These are phyloP conservation scores for Chlorella sp. DNA, from an alignment of 139 green algal genomes.

Conservation along the genomic window DNA sequence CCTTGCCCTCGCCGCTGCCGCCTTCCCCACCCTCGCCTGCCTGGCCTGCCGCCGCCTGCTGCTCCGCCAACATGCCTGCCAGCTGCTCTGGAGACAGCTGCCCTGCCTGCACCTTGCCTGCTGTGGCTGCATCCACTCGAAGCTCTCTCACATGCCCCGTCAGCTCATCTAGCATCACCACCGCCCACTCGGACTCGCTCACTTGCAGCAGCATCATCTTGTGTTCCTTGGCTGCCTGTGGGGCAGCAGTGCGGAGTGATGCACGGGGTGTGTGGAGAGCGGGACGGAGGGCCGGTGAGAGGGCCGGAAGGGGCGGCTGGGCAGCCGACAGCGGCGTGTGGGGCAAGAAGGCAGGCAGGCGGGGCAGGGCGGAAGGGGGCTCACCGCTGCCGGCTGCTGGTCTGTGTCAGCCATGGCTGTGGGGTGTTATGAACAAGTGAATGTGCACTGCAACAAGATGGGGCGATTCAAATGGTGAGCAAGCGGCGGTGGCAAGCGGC, in stretches of 20 bases:
- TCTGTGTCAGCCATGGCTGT: too few relatives aligned
- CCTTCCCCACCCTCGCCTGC: not conserved
- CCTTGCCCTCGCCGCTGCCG: not conserved
- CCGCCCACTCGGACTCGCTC: not conserved
- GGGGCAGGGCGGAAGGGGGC: not conserved
- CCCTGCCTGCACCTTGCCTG: not conserved
- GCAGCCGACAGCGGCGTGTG: not conserved
- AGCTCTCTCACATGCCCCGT: not conserved
- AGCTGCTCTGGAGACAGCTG: not conserved
- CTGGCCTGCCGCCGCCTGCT: not conserved
- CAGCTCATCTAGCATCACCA: constrained; percentile 1
- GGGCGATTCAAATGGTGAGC: too few relatives aligned
- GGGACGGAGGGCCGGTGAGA: not conserved
- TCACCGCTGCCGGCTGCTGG: not conserved
- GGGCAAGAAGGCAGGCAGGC: too few relatives aligned
- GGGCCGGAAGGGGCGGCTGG: not conserved
- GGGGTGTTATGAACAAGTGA: too few relatives aligned
- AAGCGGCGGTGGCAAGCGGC: too few relatives aligned
- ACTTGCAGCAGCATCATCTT: constrained; percentile 15
- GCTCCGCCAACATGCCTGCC: not conserved
- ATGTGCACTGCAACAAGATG: too few relatives aligned
- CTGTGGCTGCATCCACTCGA: not conserved
- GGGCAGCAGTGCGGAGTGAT: too few relatives aligned
- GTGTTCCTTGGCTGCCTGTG: not conserved
- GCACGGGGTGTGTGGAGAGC: too few relatives aligned